A percentile compares a stretch with the other conserved stretches of the same genome.
Evolutionary conservation across 2,329 filamentous ascomycete genomes (phyloP).

Genomic region (Aspergillus calidoustus): DNA sequence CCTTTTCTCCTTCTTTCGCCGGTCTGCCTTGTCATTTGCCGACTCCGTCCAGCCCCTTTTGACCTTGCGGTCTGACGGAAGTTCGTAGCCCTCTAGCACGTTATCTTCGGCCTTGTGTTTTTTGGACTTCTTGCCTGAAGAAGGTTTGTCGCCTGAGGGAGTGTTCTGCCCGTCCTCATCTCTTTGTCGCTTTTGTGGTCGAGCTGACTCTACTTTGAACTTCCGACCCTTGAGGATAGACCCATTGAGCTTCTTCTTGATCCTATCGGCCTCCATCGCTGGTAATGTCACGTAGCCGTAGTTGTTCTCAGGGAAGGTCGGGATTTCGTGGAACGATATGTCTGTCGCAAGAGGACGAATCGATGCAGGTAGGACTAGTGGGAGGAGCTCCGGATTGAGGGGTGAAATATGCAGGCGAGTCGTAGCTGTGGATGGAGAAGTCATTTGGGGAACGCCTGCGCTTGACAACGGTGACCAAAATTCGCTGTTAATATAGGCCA

Average conservation of each 20-base stretch:
- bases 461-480: not conserved
- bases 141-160: conserved; percentile 37
- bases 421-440: conserved; percentile 24
- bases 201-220: conserved; percentile 81
- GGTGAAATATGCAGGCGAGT: conserved; percentile 85
- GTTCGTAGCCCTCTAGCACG: conserved; percentile 69
- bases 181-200: conserved; percentile 61
- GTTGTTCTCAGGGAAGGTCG: conserved; percentile 85
- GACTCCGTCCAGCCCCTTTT: conserved; percentile 89
- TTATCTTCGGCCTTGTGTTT: conserved; percentile 60
- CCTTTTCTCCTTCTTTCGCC: conserved; percentile 52
- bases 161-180: conserved; percentile 35
- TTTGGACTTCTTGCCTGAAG: conserved; percentile 47
- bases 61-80: conserved; percentile 75
- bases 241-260: conserved; percentile 90
- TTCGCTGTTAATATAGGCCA: not conserved
- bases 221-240: conserved; percentile 82
- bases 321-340: conserved; percentile 83
- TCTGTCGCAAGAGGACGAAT: conserved; percentile 71
- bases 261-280: conserved; percentile 78
- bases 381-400: conserved; percentile 74
- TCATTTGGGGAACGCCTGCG: conserved; percentile 24
- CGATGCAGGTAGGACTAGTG: conserved; percentile 71
- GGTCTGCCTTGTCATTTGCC: conserved; percentile 50
- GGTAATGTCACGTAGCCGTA: conserved; percentile 93